Evolutionary conservation across 495 filamentous ascomycete species (phyloP).

Genomic region (Podospora conica): DNA sequence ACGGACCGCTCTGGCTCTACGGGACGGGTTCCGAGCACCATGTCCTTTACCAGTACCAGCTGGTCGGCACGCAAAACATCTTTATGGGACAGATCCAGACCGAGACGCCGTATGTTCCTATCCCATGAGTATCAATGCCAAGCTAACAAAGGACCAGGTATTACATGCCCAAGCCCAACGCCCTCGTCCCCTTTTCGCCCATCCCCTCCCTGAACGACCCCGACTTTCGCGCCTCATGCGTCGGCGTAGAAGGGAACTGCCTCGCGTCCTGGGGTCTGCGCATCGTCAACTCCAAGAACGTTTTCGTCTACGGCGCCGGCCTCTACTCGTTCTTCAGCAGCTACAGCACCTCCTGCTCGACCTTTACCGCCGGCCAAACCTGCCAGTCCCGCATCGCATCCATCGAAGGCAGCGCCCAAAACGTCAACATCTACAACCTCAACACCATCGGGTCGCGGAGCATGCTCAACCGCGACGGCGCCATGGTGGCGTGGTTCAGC

Average conservation of each 20-base stretch:
- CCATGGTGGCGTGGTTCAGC: constrained; percentile 32
- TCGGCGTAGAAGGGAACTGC: constrained; percentile 43
- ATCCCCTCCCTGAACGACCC: constrained; percentile 51
- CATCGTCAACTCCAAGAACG: constrained; percentile 50
- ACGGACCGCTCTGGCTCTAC: constrained; percentile 53
- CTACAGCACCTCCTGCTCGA: constrained; percentile 42
- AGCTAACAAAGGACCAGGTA: constrained; percentile 12
- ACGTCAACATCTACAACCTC: constrained; percentile 49
- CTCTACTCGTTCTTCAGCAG: constrained; percentile 72
- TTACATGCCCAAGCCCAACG: constrained; percentile 61
- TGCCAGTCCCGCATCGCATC: constrained; percentile 51
- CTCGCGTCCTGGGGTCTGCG: constrained; percentile 60
- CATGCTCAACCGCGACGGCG: constrained; percentile 41
- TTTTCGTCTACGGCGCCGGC: constrained; percentile 64
- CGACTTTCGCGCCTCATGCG: constrained; percentile 45
- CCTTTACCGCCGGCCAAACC: constrained; percentile 38
- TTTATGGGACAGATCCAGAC: constrained; percentile 76
- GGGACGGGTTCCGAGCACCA: constrained; percentile 76
- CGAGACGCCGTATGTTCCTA: constrained; percentile 58
- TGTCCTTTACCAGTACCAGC: constrained; percentile 75
- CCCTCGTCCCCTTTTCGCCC: constrained; percentile 50
- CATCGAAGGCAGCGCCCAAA: constrained; percentile 40
- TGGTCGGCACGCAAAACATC: constrained; percentile 61
- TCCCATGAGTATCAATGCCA: constrained; percentile 20
- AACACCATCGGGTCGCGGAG: constrained; percentile 47